Conservation (phyloP, 1,139 yeast species). For the Debaryomycetaceae sp. region DNA sequence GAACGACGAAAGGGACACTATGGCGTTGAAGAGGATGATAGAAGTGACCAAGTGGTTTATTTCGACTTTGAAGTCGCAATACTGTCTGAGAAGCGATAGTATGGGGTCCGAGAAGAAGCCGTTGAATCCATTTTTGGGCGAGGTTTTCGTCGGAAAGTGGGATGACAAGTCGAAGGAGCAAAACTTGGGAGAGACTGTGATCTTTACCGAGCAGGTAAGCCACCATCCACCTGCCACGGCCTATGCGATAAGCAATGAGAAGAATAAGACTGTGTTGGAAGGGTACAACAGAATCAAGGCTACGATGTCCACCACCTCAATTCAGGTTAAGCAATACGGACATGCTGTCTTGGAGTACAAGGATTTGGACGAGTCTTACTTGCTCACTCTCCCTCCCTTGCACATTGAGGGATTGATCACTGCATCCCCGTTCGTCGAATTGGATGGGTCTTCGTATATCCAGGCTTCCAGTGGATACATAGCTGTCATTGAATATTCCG, state of each 20-base stretch:
- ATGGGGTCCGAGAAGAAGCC: constrained; percentile 96
- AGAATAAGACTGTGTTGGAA: constrained; percentile 63
- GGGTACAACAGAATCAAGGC: constrained; percentile 92
- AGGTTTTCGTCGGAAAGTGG: constrained; percentile 88
- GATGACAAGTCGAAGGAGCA: constrained; percentile 42
- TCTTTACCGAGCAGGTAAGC: constrained; percentile 86
- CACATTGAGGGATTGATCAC: constrained; percentile 91
- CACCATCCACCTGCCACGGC: constrained; percentile 97
- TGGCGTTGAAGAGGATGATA: constrained; percentile 59
- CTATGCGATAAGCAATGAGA: constrained; percentile 70
- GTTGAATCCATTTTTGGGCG: constrained; percentile 91
- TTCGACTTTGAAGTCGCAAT: constrained; percentile 87
- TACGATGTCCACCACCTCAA: constrained; percentile 67
- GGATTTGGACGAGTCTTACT: constrained; percentile 62
- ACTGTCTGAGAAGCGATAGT: constrained; percentile 85
- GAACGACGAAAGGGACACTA: constrained; percentile 44
- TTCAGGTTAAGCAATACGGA: constrained; percentile 87
- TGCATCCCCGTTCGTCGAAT: constrained; percentile 86
- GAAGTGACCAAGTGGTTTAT: constrained; percentile 90
- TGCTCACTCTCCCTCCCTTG: constrained; percentile 89
- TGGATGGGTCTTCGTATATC: constrained; percentile 81
- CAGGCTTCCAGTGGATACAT: constrained; percentile 77
- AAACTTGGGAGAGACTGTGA: constrained; percentile 63
- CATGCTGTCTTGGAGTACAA: constrained; percentile 73
- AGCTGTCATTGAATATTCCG: constrained; percentile 75